Evolutionary conservation across 768 basidiomycete genomes (phyloP).

Genomic region (Galerina sulciceps): DNA sequence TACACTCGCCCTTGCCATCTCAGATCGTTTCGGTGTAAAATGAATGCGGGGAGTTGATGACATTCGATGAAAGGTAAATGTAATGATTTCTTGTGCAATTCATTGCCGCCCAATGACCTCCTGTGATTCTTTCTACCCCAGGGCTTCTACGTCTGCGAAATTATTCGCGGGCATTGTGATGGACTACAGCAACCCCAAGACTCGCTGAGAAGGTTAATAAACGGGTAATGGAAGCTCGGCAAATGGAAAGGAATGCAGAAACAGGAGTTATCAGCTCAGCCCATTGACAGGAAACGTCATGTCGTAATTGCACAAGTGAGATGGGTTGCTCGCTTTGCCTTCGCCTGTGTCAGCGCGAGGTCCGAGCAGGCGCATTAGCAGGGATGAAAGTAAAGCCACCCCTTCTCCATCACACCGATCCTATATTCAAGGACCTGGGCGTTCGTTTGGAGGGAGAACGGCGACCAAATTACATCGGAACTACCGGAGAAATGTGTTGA

Average conservation of each 20-base stretch:
- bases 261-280: neutral
- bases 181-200: too few relatives aligned
- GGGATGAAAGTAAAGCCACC: neutral
- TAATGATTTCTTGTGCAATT: neutral
- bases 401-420: neutral
- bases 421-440: neutral
- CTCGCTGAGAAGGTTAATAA: too few relatives aligned
- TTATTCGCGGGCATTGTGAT: too few relatives aligned
- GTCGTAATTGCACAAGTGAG: constrained; percentile 7
- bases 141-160: too few relatives aligned
- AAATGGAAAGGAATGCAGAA: neutral
- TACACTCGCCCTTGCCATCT: neutral
- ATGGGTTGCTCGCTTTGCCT: neutral
- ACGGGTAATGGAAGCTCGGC: neutral
- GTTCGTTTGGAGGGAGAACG: neutral
- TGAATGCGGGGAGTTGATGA: neutral
- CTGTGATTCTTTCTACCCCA: too few relatives aligned
- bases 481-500: neutral
- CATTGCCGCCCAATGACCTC: too few relatives aligned
- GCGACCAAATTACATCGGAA: neutral
- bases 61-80: neutral
- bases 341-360: neutral
- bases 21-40: neutral
- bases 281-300: constrained; percentile 29
- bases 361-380: too few relatives aligned